Base-by-base conservation (phyloP, 805 yeast genomes). In the Schwanniomyces occidentalis region DNA sequence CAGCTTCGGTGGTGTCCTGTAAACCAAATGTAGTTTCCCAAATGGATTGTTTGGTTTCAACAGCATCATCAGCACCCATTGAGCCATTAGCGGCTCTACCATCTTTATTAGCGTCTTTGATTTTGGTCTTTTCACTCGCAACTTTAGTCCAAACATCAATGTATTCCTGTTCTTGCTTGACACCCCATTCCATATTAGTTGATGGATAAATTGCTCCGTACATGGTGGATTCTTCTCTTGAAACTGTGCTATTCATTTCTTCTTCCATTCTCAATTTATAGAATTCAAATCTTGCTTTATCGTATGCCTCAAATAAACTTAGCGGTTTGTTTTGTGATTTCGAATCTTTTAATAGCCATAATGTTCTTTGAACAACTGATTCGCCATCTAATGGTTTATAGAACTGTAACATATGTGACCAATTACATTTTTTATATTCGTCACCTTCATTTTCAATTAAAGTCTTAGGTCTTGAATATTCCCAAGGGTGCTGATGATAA, bases 401-500 rank as follows among this genome's bases (percentile, higher is more conserved):
- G 20, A 80, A 56, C 59, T 93, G 98, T 46, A 75, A 74, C 58
- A 93, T 75, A 32, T 71, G 70, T 30, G 82, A 71, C 98, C 99
- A 93, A 58, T 93, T 88, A 44, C 71, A 63, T 38, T 71, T 69
- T 6, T 57, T 52, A 25, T 59, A 50, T 29, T 84, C 87, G 27
- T 73, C 67, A 6, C 85, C 86, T 23, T 73, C 71, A 50, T 80
- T 85, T 59, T 93, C 99, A 29, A 89, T 73, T 46, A 93, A 63
- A 18, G 78, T 72, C 56, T 85, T 86, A 9, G 98, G 96, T 48
- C 95, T 76, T 2, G 98, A 87, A 35, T 90, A 69, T 63, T 93
- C 99, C 99, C 99, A 93, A 5, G 99, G 99, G 62, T 93, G 99
- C 56, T 90, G 96, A 40, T 80, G 79, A 61, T 82, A 91, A 54